Evolutionary conservation across 2,329 filamentous ascomycete genomes (phyloP), one percentile per base, ranked within the genome.

Genomic region (Teratosphaeria gauchensis): DNA sequence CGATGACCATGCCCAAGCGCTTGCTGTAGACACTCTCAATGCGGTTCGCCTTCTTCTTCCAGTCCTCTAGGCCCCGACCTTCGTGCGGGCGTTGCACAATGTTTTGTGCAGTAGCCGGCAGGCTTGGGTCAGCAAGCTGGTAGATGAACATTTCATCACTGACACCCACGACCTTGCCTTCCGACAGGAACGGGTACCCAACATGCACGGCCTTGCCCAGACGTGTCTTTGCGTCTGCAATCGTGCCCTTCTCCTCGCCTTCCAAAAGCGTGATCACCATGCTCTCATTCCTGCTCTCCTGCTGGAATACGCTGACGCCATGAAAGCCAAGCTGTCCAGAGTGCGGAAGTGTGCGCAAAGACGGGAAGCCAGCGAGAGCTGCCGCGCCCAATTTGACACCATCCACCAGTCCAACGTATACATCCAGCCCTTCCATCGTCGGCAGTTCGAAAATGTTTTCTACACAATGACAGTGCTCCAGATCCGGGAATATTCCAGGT

Each of bases 361-460:
- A 94, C 5, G 94, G 94, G 72, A 99, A 99, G 3, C 94, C 94
- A 59, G 94, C 92, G 62, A 97, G 76, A n/a, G 94, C 91, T 58
- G 86, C 81, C 56, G 84, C 80, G 21, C 90, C 94, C 56, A 96
- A 77, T 71, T 95, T 87, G 6, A 88, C 92, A 51, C 90, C 92
- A 28, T 88, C 84, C 64, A 95, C 86, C 56, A 99, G 77, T 7
- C 92, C 94, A 59, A 91, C 84, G 66, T 90, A 86, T 56, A 90
- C 88, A 60, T 95, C 88, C 54, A 97, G 76, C 1, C 92, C 94
- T 57, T 97, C 92, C 73, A 95, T 89, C 3, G 87, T 89, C 7
- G 95, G 95, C 38, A 99, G 80, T 63, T 99, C 94, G 69, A 95
- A 99, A 31, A 95, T 91, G 71, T 99, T 99, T 74, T 96, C 90